Evolutionary conservation across 1,284 basidiomycete species (phyloP), one percentile per base, ranked within the genome.

Genomic region (Sutorius eximius): DNA sequence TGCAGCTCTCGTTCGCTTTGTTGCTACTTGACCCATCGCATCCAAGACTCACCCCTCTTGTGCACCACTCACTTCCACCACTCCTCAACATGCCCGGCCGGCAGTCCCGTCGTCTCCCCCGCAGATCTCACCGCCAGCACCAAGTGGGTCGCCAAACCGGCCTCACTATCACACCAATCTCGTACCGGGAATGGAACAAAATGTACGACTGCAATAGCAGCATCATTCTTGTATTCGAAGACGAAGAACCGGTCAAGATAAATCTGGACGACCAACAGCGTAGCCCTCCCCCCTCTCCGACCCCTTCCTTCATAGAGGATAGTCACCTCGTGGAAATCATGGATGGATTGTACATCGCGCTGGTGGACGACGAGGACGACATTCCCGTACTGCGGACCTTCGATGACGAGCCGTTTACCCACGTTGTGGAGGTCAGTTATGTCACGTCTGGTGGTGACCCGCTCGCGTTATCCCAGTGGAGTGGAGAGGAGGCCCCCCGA

Each of bases 291-390:
- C 37, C 47, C 11, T 12, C 37, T 4, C 47, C 45, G 8, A 24
- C 45, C 3, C 30, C 29, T 24, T 45, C 30, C 9, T 20, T 50
- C 5, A 32, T 13, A 7, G 36, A 49, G 15, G 27, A 40, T 4
- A 45, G 22, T 22, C 57, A 59, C 46, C 37, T 66, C 5, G 42
- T 51, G 10, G 45, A 58, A n/a, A 18, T 64, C 22, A 15, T 54
- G 9, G 27, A 42, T 0, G 51, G 52, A 7, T 15, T 66, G 15
- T 70, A 55, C 42, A 58, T 70, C 36, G 61, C 66, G 8, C 18
- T 60, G n/a, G 51, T 45, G 3, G 52, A 62, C 36, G 18, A 53
- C 16, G 56, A 59, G 12, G 34, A 10, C 1, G 48, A 62, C 13
- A 13, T 58, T 1, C 24, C 22, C 9, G 27, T 30, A 15, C 43